Conservation (phyloP, 1,284 basidiomycete genomes). For the Sphaerobolus stellatus region DNA sequence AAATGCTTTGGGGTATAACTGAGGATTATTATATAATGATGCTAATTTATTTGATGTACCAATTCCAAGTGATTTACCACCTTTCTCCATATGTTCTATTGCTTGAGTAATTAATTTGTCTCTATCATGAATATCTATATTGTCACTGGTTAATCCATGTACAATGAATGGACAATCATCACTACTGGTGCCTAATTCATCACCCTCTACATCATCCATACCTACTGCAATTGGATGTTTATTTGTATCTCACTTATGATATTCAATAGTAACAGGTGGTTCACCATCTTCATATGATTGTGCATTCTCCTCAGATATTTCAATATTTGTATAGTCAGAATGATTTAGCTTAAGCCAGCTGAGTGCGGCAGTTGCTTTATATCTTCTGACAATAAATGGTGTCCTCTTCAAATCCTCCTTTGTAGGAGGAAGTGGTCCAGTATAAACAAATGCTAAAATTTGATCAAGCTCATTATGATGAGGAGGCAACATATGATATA, state of each 20-base stretch:
- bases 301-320: slow-evolving; percentile 36
- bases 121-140: no score
- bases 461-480: slow-evolving; percentile 35
- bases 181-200: neutral
- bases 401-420: slow-evolving; percentile 33
- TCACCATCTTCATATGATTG: slow-evolving; percentile 29
- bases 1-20: slow-evolving; percentile 30
- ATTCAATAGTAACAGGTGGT: slow-evolving; percentile 33
- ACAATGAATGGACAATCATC: neutral
- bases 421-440: slow-evolving; percentile 32
- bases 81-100: no score
- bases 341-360: slow-evolving; percentile 42
- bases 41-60: slow-evolving; percentile 16
- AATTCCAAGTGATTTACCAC: slow-evolving; percentile 19
- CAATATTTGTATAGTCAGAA: slow-evolving; percentile 34
- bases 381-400: slow-evolving; percentile 34
- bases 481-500: slow-evolving; percentile 36
- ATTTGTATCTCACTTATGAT: slow-evolving; percentile 4
- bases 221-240: neutral
- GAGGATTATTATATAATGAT: slow-evolving; percentile 26
- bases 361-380: slow-evolving; percentile 17
- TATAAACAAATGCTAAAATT: slow-evolving; percentile 36
- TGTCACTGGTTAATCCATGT: slow-evolving; percentile 12
- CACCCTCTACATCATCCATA: neutral
- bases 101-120: no score